Evolutionary conservation across 805 yeast genomes (phyloP), one percentile per base, ranked within the genome.

Genomic region (Wickerhamomyces queroliae): DNA sequence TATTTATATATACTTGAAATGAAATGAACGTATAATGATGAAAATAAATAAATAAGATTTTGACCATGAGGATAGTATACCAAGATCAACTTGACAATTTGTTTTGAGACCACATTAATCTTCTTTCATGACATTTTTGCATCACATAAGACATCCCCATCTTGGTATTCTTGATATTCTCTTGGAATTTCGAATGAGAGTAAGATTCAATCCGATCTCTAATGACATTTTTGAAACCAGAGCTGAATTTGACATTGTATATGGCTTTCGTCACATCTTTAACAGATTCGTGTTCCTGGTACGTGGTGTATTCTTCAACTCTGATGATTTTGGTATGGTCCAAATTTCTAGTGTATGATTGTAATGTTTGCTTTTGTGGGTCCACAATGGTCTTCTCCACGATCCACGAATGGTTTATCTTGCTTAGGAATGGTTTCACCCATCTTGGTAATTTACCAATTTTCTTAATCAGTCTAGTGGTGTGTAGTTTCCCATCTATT

Each of bases 391-490:
- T 75, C 49, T 77, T 75, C 55, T 90, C 98, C 33, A 90, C 72
- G 31, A 90, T 78, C 91, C 93, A 86, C 11, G 87, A 69, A 39
- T 83, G 80, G 24, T 83, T 69, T 20, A 78, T 76, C 35, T 71
- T 67, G 2, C 91, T 90, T 43, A 89, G 59, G 39, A 88, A 75
- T 4, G 91, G 91, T 48, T 72, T 74, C 21, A 84, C 77, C 78
- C 93, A 88, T 27, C 67, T 59, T 5, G 97, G 97, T 28, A 90
- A 66, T 48, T 87, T 71, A 2, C 97, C 97, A 4, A 74, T 66
- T 57, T 90, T 91, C 49, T 75, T 75, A 33, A 90, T 78, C 30
- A 90, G 65, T 48, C 91, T 72, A 5, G 91, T 83, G 28, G 85
- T 78, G 48, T 76, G 73, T 34, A 90, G 69, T 36, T 77, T 68